Conservation (phyloP, 2,329 filamentous ascomycete species). For the Chaetoscypha palmicola region DNA sequence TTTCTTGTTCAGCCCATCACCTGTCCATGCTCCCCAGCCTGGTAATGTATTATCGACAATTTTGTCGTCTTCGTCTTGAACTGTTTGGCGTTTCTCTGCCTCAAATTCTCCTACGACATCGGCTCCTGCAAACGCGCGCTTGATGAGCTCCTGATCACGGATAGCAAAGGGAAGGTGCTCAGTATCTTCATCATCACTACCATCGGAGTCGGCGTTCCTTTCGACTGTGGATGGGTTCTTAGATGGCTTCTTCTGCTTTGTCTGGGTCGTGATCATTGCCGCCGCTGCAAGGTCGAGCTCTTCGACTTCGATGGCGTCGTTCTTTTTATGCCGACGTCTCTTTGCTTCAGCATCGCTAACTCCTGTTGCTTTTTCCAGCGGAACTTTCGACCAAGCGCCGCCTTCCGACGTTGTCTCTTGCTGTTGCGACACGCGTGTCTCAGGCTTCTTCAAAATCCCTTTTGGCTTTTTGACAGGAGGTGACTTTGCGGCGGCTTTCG, state of each 20-base stretch:
- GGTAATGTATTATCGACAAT: constrained; percentile 77
- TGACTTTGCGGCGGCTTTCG: constrained; percentile 2
- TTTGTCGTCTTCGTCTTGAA: constrained; percentile 75
- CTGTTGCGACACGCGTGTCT: no score
- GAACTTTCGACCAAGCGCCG: constrained; percentile 31
- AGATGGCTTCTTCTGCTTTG: constrained; percentile 20
- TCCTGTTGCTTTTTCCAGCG: constrained; percentile 13
- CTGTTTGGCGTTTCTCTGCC: constrained; percentile 66
- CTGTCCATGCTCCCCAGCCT: constrained; percentile 91
- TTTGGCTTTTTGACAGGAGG: constrained; percentile 13
- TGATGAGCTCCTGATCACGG: constrained; percentile 61
- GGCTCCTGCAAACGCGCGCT: constrained; percentile 79
- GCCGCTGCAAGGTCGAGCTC: constrained; percentile 29
- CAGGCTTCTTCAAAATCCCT: constrained; percentile 2
- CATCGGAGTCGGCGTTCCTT: constrained; percentile 26
- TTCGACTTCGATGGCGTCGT: constrained; percentile 28
- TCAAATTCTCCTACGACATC: constrained; percentile 77
- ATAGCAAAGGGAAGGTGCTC: constrained; percentile 50
- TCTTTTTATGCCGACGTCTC: constrained; percentile 28
- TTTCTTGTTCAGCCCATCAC: constrained; percentile 69
- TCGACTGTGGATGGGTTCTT: constrained; percentile 22
- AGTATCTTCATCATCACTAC: constrained; percentile 40
- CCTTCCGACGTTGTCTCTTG: constrained; percentile 18
- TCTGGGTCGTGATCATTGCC: constrained; percentile 27
- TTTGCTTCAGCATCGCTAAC: constrained; percentile 26